Evolutionary conservation across 495 filamentous ascomycete genomes (phyloP), one percentile per base, ranked within the genome.

Genomic region (Cryomyces antarcticus): DNA sequence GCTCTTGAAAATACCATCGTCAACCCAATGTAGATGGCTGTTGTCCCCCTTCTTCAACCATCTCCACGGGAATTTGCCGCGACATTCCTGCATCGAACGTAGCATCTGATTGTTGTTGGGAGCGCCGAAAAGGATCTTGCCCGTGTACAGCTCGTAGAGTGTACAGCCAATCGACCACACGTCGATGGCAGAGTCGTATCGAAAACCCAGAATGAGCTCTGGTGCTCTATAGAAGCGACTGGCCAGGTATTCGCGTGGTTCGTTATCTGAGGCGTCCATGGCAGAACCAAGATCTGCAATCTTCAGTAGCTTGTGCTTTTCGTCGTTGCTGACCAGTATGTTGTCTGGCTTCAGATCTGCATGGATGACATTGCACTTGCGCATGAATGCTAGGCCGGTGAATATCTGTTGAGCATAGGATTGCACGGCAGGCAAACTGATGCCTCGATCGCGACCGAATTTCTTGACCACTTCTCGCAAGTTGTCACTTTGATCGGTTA

Each of bases 21-120:
- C 79, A 56, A 93, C 86, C 54, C 94, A 96, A 63, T 96, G 83
- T 51, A 77, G 61, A 37, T 66, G 62, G 1, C 75, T 70, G 46
- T 88, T 67, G 31, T 81, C 66, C 6, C 84, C 82, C 37, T 77
- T 78, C 38, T 80, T 81, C 41, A 94, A 75, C 40, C 93, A 64
- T 62, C 93, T 93, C 34, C 76, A 74, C 45, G 78, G 83, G 53
- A 93, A 79, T 59, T 87, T 93, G 59, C 92, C 89, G 35, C 92
- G 78, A 51, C 86, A 88, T 55, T 96, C 92, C 78, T 93, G 89
- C 52, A 97, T 89, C 10, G 81, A 78, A 43, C 80, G 77, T 10
- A 97, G 71, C 89, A 96, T 96, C 58, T 93, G 84, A 56, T 97
- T 96, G 66, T 97, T 97, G 63, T 82, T 86, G 43, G 80, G 76